Base-by-base conservation (phyloP, 345 rosid genomes). In the Salix exigua region DNA sequence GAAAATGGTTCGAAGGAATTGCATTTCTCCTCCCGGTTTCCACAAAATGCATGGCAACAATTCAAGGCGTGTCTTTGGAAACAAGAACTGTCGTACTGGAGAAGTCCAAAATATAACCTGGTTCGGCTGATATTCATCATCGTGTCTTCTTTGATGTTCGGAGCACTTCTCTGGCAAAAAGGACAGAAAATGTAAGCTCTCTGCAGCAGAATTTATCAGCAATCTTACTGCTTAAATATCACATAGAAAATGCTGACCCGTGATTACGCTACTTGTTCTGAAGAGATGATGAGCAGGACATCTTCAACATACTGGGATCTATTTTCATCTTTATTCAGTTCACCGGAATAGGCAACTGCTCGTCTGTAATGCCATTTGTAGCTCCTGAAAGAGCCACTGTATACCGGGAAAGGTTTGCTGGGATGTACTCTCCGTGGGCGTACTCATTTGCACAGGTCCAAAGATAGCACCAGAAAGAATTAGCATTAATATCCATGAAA, bases 371-470 rank as follows among this genome's bases (percentile, higher is more conserved):
- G 67, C 87, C 86, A 67, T 80, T 80, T 38, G 38, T 92, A 44
- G 84, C 88, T 25, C 76, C 80, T 0, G 87, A 90, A 50, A 77
- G 91, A 19, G 77, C 23, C 25, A 77, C 87, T 3, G 65, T 89
- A 35, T 92, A 87, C 80, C 87, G 93, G 2, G 93, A 92, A 83
- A 87, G 86, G 69, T 89, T 89, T 71, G 83, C 91, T 0, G 73
- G 88, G 55, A 87, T 88, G 93, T 90, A 89, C 81, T 84, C 91
- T 11, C 82, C 91, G 25, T 82, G 85, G 90, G 85, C 91, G 9
- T 88, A 88, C 80, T 82, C 93, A 51, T 73, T 85, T 62, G 83
- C 94, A 73, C 90, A 92, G 91, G 97, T 91, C 26, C 58, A 66
- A 67, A 67, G 3, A 11, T 4, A 58, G 2, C 28, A 25, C 75